Percentiles rank a stretch among this genome's conserved stretches.
Evolutionary conservation across 352 stramenopile species (phyloP).

Genomic region (Globisporangium barbulae): DNA sequence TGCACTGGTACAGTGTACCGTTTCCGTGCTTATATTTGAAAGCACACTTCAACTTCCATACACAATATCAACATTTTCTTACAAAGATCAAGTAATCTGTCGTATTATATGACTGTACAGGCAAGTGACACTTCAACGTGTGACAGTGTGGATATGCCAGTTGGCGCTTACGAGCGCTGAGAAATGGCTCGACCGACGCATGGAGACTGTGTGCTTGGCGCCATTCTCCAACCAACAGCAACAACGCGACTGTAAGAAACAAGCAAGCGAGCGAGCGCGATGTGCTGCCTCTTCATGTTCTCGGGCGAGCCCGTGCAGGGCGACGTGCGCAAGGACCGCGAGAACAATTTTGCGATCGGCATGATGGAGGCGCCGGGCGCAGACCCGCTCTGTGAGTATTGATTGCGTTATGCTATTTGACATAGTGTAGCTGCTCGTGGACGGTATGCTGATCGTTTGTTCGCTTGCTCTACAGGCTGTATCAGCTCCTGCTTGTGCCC

Average conservation of each 20-base stretch:
- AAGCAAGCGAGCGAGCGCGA: conserved; percentile 11
- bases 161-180: not conserved
- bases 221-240: not conserved
- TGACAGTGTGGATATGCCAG: not conserved
- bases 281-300: conserved; percentile 67
- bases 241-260: too few relatives aligned
- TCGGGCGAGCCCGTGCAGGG: conserved; percentile 63
- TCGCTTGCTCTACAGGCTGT: conserved; percentile 31
- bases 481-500: conserved; percentile 78
- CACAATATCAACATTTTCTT: not conserved
- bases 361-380: conserved; percentile 85
- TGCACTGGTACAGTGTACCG: not conserved
- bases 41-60: not conserved
- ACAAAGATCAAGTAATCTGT: not conserved
- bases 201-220: not conserved
- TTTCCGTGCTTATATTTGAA: not conserved
- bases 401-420: not conserved
- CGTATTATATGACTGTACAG: not conserved
- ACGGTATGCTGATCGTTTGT: not conserved
- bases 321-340: conserved; percentile 68
- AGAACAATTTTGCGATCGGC: conserved; percentile 73
- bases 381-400: conserved; percentile 78
- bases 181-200: not conserved
- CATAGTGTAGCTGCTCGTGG: not conserved
- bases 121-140: not conserved